Evolutionary conservation across 805 yeast species (phyloP), one percentile per base, ranked within the genome.

Genomic region (Torulaspora quercuum): DNA sequence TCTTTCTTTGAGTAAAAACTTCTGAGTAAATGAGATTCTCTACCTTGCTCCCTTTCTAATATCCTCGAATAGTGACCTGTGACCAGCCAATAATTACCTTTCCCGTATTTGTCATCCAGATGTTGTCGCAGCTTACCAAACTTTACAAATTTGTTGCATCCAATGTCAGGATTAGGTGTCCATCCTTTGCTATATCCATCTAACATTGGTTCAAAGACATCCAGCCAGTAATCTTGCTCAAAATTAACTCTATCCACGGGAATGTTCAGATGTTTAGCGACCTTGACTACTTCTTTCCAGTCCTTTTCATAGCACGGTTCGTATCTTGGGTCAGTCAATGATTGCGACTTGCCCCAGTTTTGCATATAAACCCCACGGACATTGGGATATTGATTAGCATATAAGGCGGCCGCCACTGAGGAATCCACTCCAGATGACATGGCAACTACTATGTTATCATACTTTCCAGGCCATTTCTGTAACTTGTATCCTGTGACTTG

Each of bases 401-500:
- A 78, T 42, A 84, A 38, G 0, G 83, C 78, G 0, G 97, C 97
- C 3, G 83, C 75, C 1, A 89, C 87, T 1, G 96, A 82, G 0
- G 97, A 89, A 60, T 92, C 98, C 1, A 92, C 97, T 0, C 98
- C 98, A 0, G 95, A 84, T 1, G 96, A 86, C 95, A 92, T 85
- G 6, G 97, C 96, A 4, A 92, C 76, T 13, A 83, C 64, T 14
- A 90, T 73, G 36, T 72, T 75, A 50, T 85, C 95, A 20, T 68
- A 57, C 7, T 45, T 46, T 0, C 49, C 44, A 0, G 90, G 90
- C 12, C 48, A 10, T 20, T n/a, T 17, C 22, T 44, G 47, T 4
- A 45, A 35, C 11, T 38, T 35, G 10, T 50, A 48, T 3, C 55
- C 48, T 3, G 33, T 25, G 4, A 48, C 22, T 3, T 19, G 23